Conservation (phyloP, 164 flowering plant genomes). For the Annona cherimola region DNA sequence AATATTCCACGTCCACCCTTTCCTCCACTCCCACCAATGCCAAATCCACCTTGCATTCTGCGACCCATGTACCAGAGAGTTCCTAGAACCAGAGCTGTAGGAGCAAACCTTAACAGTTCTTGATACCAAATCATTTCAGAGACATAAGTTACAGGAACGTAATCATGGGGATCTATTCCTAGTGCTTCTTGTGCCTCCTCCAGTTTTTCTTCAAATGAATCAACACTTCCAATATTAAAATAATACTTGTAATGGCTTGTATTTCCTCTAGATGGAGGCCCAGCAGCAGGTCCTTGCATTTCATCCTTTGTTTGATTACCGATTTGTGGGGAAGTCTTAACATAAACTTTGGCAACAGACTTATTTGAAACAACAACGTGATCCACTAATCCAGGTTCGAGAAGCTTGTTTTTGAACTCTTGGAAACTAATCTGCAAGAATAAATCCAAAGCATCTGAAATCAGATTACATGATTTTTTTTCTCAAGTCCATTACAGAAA, state of each 20-base stretch:
- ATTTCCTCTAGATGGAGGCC: slow-evolving; percentile 31
- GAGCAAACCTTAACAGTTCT: slow-evolving; percentile 73
- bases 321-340: slow-evolving; percentile 41
- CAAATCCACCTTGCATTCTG: slow-evolving; percentile 78
- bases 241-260: slow-evolving; percentile 64
- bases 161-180: slow-evolving; percentile 76
- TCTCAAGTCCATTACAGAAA: background rate
- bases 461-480: background rate
- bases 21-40: slow-evolving; percentile 71
- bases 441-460: slow-evolving; percentile 5
- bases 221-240: slow-evolving; percentile 89
- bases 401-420: slow-evolving; percentile 86
- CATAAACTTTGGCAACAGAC: slow-evolving; percentile 81
- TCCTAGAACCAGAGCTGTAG: slow-evolving; percentile 67
- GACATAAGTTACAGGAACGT: slow-evolving; percentile 78
- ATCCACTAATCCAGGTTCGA: slow-evolving; percentile 85
- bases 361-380: slow-evolving; percentile 79
- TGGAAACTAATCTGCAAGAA: slow-evolving; percentile 77
- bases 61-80: slow-evolving; percentile 66
- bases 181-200: slow-evolving; percentile 92
- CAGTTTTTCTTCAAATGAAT: slow-evolving; percentile 89
- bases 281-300: slow-evolving; percentile 37
- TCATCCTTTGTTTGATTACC: slow-evolving; percentile 34
- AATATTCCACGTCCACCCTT: slow-evolving; percentile 83
- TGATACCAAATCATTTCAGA: slow-evolving; percentile 79